These are phyloP conservation scores for Pharnaceum exiguum DNA, from an alignment of 148 eudicot genomes.

Conservation along the genomic window DNA sequence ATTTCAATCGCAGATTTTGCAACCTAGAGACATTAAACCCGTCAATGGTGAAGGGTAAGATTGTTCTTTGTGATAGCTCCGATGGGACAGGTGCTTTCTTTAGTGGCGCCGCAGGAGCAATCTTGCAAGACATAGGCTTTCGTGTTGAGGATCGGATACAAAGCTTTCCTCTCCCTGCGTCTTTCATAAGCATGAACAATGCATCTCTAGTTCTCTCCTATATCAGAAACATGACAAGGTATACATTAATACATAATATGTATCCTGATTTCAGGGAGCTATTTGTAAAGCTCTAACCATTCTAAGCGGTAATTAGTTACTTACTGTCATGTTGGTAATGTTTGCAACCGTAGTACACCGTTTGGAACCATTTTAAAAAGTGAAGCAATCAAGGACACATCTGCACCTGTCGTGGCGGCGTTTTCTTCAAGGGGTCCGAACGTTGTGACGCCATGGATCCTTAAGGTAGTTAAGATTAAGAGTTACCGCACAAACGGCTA, in stretches of 20 bases:
- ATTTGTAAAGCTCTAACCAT: too few relatives aligned
- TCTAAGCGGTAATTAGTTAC: neutral
- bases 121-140: constrained; percentile 10
- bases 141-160: neutral
- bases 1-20: constrained; percentile 22
- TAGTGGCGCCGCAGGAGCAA: constrained; percentile 28
- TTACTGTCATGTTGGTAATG: too few relatives aligned
- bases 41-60: constrained; percentile 25
- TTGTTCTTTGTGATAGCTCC: constrained; percentile 15
- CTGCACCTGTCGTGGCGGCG: constrained; percentile 23
- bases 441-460: constrained; percentile 14
- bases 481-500: too few relatives aligned
- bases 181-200: constrained; percentile 18
- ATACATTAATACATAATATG: too few relatives aligned
- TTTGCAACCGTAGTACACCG: constrained; percentile 22
- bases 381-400: constrained; percentile 2
- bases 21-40: neutral
- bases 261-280: too few relatives aligned
- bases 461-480: too few relatives aligned
- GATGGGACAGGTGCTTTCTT: neutral
- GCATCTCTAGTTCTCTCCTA: constrained; percentile 15
- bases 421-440: constrained; percentile 37
- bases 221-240: constrained; percentile 24
- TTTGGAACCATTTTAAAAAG: constrained; percentile 26
- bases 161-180: constrained; percentile 30